These are phyloP conservation scores for Hypoxylon sp. DNA, from an alignment of 2,329 filamentous ascomycete genomes.

Conservation along the genomic window DNA sequence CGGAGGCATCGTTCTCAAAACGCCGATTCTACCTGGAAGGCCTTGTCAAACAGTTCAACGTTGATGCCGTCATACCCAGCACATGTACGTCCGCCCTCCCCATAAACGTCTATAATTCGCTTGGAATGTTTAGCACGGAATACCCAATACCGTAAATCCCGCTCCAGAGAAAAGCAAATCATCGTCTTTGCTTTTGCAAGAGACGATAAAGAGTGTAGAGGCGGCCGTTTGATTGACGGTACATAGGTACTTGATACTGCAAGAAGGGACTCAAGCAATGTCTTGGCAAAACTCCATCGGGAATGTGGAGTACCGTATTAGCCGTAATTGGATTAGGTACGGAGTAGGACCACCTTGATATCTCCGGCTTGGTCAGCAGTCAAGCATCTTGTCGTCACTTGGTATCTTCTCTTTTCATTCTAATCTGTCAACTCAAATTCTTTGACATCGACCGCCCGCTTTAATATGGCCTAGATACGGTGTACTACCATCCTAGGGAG, in stretches of 20 bases:
- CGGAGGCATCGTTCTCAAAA: background rate
- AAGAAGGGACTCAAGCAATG: conserved; percentile 10
- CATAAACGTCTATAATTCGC: too few species aligned
- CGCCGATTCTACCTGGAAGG: background rate
- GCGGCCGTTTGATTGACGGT: background rate
- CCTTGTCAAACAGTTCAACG: background rate
- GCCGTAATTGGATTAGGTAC: conserved; percentile 23
- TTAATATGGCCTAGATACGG: conserved; percentile 14
- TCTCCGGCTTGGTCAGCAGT: conserved; percentile 39
- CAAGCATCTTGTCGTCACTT: conserved; percentile 9
- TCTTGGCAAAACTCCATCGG: conserved; percentile 27
- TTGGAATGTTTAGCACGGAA: background rate
- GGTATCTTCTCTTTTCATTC: conserved; percentile 25
- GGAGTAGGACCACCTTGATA: conserved; percentile 33
- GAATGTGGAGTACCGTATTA: conserved; percentile 29
- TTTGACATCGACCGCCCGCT: conserved; percentile 11
- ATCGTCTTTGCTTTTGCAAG: background rate
- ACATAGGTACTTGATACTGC: conserved; percentile 1
- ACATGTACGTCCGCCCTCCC: background rate
- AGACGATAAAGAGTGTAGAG: background rate
- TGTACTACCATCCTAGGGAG: conserved; percentile 2
- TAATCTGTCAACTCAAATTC: conserved; percentile 12
- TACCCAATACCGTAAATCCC: background rate
- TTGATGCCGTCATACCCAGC: conserved; percentile 20
- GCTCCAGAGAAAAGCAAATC: background rate